Evolutionary conservation across 208 protist genomes (phyloP).

Genomic region (Endotrypanum monterogeii): DNA sequence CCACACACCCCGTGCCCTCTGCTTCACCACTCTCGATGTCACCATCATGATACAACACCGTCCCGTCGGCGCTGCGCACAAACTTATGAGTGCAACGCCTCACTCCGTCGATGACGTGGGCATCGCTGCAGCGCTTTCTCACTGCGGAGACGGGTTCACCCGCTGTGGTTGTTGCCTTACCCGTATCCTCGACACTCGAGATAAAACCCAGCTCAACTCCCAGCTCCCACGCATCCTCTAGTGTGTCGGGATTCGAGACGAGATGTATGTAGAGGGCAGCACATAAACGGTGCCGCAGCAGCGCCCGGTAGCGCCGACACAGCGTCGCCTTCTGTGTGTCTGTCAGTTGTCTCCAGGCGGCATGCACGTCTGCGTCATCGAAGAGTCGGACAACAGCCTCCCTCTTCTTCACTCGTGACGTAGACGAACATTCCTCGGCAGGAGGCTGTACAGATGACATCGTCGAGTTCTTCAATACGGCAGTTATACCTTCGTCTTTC

Average conservation of each 20-base stretch:
- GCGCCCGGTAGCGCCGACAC: slow-evolving; percentile 21
- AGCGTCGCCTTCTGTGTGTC: slow-evolving; percentile 21
- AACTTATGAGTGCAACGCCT: slow-evolving; percentile 3
- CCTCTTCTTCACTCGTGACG: background rate
- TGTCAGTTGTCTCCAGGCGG: slow-evolving; percentile 17
- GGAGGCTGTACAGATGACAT: background rate
- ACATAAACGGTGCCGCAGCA: slow-evolving; percentile 27
- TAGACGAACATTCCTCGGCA: background rate
- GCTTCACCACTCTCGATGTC: background rate
- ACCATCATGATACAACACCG: slow-evolving; percentile 15
- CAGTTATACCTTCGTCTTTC: background rate
- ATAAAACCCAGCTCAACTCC: slow-evolving; percentile 12
- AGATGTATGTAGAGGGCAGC: slow-evolving; percentile 28
- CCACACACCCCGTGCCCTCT: slow-evolving; percentile 4
- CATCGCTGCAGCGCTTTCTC: background rate
- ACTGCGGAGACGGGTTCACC: background rate
- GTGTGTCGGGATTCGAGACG: slow-evolving; percentile 4
- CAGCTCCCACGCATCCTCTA: slow-evolving; percentile 21
- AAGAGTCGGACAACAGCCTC: background rate
- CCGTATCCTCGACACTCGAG: background rate
- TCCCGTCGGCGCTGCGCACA: slow-evolving; percentile 24
- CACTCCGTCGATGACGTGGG: background rate
- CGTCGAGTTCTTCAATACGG: background rate
- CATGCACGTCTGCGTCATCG: slow-evolving; percentile 16
- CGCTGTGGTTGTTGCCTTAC: background rate